Evolutionary conservation across 2,329 filamentous ascomycete species (phyloP), one percentile per base, ranked within the genome.

Genomic region (Colletotrichum spinosum): DNA sequence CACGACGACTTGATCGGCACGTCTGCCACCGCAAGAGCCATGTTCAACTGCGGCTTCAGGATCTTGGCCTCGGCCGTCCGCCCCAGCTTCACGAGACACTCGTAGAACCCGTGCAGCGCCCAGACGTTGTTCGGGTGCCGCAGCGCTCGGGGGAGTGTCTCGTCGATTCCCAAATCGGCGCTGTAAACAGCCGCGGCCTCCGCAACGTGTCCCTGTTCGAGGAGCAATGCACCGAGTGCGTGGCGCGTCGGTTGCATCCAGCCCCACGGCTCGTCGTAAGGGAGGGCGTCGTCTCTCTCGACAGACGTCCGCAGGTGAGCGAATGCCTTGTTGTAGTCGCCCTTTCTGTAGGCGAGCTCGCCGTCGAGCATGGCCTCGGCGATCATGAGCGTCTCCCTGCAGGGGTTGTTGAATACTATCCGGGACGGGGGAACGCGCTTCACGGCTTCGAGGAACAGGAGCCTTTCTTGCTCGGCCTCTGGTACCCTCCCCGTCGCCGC

Each of bases 231-330:
- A 1, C 88, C 90, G 55, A 90, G 90, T 0, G 90, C 90, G 74
- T 93, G 91, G 3, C 90, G 81, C 0, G 87, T 86, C 0, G 91
- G 91, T 72, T 92, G 89, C 90, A 93, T 92, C 90, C 91, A 93
- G 0, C 89, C 89, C 90, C 90, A 93, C 0, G 91, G 91, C 73
- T 94, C 91, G 53, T 90, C 88, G 67, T 92, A 93, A 0, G 87
- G 87, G 35, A 93, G 80, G 0, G 74, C 76, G 70, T 92, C 90
- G 67, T 92, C 89, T 2, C 86, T 80, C 1, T 77, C 72, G 25
- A 92, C 86, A 0, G 90, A 84, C 10, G 78, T 79, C 2, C 84
- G 82, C 3, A 94, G 78, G 55, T 86, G 81, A 3, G 77, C 71
- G 71, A 92, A 93, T 0, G 90, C 91, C 0, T 73, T 52, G 0